Evolutionary conservation across 768 basidiomycete genomes (phyloP).

Genomic region (Pulveroboletus frians): DNA sequence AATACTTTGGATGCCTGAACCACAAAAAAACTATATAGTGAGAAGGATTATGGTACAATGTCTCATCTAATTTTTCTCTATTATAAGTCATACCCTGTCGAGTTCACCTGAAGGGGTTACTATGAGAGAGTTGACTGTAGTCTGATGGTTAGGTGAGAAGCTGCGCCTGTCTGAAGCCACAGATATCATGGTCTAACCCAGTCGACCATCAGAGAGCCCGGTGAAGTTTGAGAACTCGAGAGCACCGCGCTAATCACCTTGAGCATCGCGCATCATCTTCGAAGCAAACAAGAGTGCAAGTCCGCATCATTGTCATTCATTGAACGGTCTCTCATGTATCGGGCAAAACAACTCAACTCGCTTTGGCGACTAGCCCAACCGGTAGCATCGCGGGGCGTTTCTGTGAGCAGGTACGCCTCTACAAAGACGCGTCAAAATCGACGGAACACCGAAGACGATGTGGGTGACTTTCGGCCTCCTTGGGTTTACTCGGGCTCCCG

Average conservation of each 20-base stretch:
- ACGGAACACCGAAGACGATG: constrained; percentile 16
- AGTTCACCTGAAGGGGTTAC: too few species aligned
- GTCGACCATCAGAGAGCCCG: neutral
- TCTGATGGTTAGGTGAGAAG: neutral
- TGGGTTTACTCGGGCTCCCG: constrained; percentile 55
- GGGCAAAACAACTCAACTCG: constrained; percentile 5
- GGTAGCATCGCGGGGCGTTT: neutral
- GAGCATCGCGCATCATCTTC: neutral
- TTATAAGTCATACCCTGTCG: too few species aligned
- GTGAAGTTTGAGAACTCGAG: neutral
- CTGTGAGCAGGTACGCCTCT: constrained; percentile 10
- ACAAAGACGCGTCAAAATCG: constrained; percentile 9
- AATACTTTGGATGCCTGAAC: too few species aligned
- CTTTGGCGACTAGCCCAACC: constrained; percentile 2
- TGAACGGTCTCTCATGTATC: neutral
- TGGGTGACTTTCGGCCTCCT: constrained; percentile 49
- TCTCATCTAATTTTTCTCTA: too few species aligned
- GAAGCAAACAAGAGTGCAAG: too few species aligned
- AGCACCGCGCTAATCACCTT: neutral
- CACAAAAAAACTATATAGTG: too few species aligned
- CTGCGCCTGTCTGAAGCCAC: neutral
- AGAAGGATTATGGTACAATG: too few species aligned
- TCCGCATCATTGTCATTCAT: too few species aligned
- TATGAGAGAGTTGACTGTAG: too few species aligned
- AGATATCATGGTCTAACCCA: neutral